Base-by-base conservation (phyloP, 2,329 filamentous ascomycete species). In the Domatiomyces catenatus region DNA sequence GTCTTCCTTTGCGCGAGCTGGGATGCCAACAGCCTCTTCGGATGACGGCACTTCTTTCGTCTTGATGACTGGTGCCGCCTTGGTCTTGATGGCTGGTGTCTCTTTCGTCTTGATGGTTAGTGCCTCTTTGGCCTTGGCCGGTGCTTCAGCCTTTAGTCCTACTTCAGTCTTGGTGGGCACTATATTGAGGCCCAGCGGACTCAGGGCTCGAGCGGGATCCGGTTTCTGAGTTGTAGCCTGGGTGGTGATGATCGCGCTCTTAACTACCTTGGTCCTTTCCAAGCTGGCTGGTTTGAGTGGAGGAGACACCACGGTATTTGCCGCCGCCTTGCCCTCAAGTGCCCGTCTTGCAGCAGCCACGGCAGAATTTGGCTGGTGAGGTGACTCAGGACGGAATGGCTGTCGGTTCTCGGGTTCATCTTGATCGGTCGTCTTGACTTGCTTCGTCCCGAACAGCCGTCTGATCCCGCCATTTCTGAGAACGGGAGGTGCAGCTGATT, bases 1-100 rank as follows among this genome's bases (percentile, higher is more conserved):
- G 73, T 65, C 59, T 75, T 75, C 53, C 66, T 67, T 51, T 69
- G 69, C 67, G 51, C 61, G 62, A 42, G 66, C 66, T 43, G 64
- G 61, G 15, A 60, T 62, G 39, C 57, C 58, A 10, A 60, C 53
- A 10, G 59, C 52, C 17, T 62, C 52, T 12, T 65, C 63, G 19
- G 62, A 57, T 10, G 62, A 64, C 46, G 60, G 32, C 10, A 12
- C 32, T 39, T 8, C 10, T 15, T 39, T 4, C 4, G 32, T 15
- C 12, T 39, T 39, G 32, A 12, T 36, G 10, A 3, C 28, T 24
- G 22, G 22, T 24, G 22, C 22, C 6, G 22, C 3, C 3, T 24
- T 3, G 3, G 22, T 3, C 22, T 24, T 24, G 22, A 24, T 24
- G 6, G 22, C 22, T 24, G 60, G 32, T 5, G 32, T 12, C 15